A percentile compares a stretch with the other conserved stretches of the same genome.
These are phyloP conservation scores for Panellus pusillus DNA, from an alignment of 768 basidiomycete genomes.

Conservation along the genomic window DNA sequence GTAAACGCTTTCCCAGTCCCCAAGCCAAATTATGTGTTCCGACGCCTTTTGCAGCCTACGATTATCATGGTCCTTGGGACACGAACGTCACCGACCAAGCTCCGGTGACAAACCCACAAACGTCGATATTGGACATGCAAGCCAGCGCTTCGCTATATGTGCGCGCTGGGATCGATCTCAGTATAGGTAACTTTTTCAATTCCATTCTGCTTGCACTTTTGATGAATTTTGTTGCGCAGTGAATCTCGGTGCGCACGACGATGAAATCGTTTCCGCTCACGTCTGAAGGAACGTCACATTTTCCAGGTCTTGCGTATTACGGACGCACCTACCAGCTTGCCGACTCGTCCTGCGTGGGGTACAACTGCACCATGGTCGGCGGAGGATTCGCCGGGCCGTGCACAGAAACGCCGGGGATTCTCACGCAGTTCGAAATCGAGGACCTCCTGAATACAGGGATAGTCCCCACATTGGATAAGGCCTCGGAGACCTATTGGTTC, in stretches of 20 bases:
- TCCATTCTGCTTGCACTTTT: too few relatives aligned
- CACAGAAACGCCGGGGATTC: constrained; percentile 9
- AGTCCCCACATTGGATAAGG: constrained; percentile 13
- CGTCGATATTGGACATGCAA: constrained; percentile 23
- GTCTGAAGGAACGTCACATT: background rate
- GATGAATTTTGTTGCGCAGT: background rate
- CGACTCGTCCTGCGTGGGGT: constrained; percentile 7
- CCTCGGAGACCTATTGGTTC: constrained; percentile 21
- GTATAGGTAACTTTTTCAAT: constrained; percentile 13
- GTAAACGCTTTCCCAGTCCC: background rate
- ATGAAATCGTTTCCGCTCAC: too few relatives aligned
- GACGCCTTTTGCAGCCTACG: constrained; percentile 8
- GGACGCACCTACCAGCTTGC: constrained; percentile 23
- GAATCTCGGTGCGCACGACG: background rate
- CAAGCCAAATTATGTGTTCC: background rate
- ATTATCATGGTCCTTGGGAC: constrained; percentile 28
- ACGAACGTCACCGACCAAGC: constrained; percentile 22
- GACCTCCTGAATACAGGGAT: constrained; percentile 3
- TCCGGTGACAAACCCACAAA: constrained; percentile 25
- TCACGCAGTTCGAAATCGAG: constrained; percentile 21
- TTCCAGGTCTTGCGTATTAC: constrained; percentile 25
- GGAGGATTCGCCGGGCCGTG: constrained; percentile 20
- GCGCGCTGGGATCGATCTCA: constrained; percentile 23
- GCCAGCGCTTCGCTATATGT: constrained; percentile 21
- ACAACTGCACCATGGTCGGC: constrained; percentile 22